Percentiles rank a stretch among this genome's conserved stretches.
Evolutionary conservation across 768 basidiomycete species (phyloP).

Genomic region (Exsudoporus frostii): DNA sequence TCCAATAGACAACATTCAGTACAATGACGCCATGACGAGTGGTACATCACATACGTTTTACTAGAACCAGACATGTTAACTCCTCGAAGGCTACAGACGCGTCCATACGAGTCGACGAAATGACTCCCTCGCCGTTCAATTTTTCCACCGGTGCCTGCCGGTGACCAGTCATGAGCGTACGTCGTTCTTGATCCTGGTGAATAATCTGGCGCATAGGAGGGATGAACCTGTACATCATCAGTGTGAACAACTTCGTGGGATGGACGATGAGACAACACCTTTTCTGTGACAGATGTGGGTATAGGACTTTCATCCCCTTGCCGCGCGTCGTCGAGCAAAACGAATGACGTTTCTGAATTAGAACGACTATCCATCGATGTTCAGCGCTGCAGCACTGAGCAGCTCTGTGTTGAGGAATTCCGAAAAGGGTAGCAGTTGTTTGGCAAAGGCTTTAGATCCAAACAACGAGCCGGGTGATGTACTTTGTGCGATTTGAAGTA

Average conservation of each 20-base stretch:
- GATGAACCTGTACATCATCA: slow-evolving; percentile 35
- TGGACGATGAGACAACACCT: neutral
- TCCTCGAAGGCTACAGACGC: slow-evolving; percentile 79
- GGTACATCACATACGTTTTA: slow-evolving; percentile 58
- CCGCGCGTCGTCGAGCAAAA: slow-evolving; percentile 37
- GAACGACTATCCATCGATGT: slow-evolving; percentile 24
- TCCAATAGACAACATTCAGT: neutral
- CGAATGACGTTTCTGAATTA: slow-evolving; percentile 47
- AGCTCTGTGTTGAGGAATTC: neutral
- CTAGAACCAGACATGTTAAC: slow-evolving; percentile 81
- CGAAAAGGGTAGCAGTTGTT: slow-evolving; percentile 19
- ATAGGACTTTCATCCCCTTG: neutral
- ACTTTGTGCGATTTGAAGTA: neutral
- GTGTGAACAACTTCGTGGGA: neutral
- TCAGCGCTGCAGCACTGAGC: neutral
- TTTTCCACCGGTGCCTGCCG: slow-evolving; percentile 48
- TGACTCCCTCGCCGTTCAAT: slow-evolving; percentile 68
- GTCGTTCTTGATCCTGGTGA: slow-evolving; percentile 44
- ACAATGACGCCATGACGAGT: slow-evolving; percentile 20
- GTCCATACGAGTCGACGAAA: slow-evolving; percentile 76
- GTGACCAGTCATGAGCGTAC: slow-evolving; percentile 76
- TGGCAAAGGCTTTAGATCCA: slow-evolving; percentile 31
- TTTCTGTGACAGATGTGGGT: neutral
- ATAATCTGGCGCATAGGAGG: slow-evolving; percentile 46
- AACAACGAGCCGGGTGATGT: slow-evolving; percentile 17